Evolutionary conservation across 2,329 filamentous ascomycete genomes (phyloP), one percentile per base, ranked within the genome.

Genomic region (Botryotinia globosa): DNA sequence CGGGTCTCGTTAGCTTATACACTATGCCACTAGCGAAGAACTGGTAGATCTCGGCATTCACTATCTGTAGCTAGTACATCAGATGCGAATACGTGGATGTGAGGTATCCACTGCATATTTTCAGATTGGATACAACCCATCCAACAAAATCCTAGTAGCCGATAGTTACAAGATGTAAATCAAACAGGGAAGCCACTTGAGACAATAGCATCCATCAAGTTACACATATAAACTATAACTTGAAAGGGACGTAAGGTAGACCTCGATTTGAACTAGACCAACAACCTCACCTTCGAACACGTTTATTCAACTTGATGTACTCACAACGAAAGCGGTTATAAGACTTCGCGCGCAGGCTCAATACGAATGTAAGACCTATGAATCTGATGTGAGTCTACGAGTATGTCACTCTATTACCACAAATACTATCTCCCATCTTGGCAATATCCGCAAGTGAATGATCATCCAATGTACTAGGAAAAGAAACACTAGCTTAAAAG

Each of bases 341-440:
- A 45, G 44, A 9, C 18, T 4, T 22, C 12, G 10, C 14, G 48
- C 12, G 10, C 4, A n/a, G 16, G 5, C 10, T 51, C 22, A 51
- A 14, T n/a, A 14, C 10, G 14, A 1, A 14, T 51, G 12, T n/a
- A 16, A 14, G 20, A 14, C 4, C 22, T 34, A 3, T 22, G 2
- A 10, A 37, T 9, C 8, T 34, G 22, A 1, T 6, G 0, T 59
- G 5, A 5, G 10, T 22, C 2, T 1, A 5, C 0, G 2, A 14
- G 4, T 3, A 29, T 6, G 3, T 8, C 22, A 14, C 10, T 29
- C 42, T 2, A 18, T 44, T 18, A 5, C 10, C 10, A 34, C 1
- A 22, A 37, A 0, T 1, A 22, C 9, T 3, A 25, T 25, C 37
- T 37, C 4, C 32, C 22, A 61, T 12, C 3, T 16, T 61, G 10